Conservation (phyloP, 305 asterid species). For the Fraxinus greggii region DNA sequence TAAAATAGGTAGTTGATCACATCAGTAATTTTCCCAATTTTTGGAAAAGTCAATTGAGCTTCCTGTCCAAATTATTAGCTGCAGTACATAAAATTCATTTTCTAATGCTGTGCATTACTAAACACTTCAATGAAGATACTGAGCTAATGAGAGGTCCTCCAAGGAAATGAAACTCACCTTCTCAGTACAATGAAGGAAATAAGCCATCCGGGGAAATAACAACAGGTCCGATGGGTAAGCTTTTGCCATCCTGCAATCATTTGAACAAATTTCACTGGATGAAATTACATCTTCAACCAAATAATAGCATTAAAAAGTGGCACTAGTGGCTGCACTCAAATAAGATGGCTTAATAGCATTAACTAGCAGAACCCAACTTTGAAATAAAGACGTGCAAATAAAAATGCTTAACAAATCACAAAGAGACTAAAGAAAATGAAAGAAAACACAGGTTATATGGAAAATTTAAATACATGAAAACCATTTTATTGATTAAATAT, state of each 20-base stretch:
- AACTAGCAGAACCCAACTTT: background rate
- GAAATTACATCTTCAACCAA: background rate
- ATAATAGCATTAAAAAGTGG: background rate
- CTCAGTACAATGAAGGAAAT: slow-evolving; percentile 90
- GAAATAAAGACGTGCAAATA: background rate
- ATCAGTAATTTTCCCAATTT: background rate
- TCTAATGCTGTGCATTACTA: background rate
- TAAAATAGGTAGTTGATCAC: background rate
- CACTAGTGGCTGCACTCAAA: background rate
- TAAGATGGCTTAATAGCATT: background rate
- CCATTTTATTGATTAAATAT: background rate
- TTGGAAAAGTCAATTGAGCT: background rate
- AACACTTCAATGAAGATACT: background rate
- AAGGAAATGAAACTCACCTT: slow-evolving; percentile 48
- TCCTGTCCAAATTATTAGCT: background rate
- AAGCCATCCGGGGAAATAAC: slow-evolving; percentile 98
- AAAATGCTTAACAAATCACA: background rate
- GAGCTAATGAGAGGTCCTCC: background rate
- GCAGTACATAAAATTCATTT: background rate
- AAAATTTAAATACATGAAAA: background rate
- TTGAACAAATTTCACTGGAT: background rate
- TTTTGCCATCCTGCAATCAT: slow-evolving; percentile 47
- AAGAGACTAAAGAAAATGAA: background rate
- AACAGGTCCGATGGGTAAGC: slow-evolving; percentile 94
- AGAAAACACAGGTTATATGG: background rate